phyloP scores from a whole-genome alignment of 2,329 filamentous ascomycete genomes.

The Fonsecaea pugnacius region DNA sequence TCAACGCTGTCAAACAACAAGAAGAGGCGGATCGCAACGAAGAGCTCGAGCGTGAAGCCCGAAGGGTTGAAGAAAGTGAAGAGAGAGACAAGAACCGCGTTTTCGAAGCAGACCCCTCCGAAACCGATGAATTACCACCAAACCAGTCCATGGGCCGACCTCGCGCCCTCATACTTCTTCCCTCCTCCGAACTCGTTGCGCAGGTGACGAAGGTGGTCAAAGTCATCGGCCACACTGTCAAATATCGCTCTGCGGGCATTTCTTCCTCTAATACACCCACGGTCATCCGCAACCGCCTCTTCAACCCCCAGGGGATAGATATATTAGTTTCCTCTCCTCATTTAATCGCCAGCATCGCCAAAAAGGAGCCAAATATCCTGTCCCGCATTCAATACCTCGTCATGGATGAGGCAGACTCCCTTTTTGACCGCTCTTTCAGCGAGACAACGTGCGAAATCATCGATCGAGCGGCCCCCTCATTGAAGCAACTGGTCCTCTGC shows the following conservation, averaged over 20 bases:
- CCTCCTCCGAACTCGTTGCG: constrained; percentile 86
- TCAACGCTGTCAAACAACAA: constrained; percentile 81
- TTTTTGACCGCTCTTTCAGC: constrained; percentile 90
- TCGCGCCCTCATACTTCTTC: constrained; percentile 82
- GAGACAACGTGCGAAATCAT: constrained; percentile 81
- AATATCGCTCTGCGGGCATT: constrained; percentile 82
- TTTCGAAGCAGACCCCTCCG: constrained; percentile 64
- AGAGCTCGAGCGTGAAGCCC: constrained; percentile 50
- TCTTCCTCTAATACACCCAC: constrained; percentile 76
- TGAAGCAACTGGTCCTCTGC: constrained; percentile 87
- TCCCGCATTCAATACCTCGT: constrained; percentile 88
- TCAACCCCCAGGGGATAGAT: constrained; percentile 79
- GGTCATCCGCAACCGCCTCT: constrained; percentile 83
- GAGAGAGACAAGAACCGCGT: constrained; percentile 55
- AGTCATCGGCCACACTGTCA: constrained; percentile 78
- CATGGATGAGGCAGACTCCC: constrained; percentile 92
- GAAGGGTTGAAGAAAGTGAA: constrained; percentile 48
- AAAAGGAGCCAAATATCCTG: constrained; percentile 87
- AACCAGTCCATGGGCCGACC: constrained; percentile 78
- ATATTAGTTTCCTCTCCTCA: constrained; percentile 87
- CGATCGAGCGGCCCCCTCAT: constrained; percentile 76
- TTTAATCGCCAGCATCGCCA: constrained; percentile 82
- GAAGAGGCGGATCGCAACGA: constrained; percentile 68
- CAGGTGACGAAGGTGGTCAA: constrained; percentile 86
- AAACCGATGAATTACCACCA: constrained; percentile 63